phyloP scores from a whole-genome alignment of 257 asterid genomes.

The Plantago ovata region DNA sequence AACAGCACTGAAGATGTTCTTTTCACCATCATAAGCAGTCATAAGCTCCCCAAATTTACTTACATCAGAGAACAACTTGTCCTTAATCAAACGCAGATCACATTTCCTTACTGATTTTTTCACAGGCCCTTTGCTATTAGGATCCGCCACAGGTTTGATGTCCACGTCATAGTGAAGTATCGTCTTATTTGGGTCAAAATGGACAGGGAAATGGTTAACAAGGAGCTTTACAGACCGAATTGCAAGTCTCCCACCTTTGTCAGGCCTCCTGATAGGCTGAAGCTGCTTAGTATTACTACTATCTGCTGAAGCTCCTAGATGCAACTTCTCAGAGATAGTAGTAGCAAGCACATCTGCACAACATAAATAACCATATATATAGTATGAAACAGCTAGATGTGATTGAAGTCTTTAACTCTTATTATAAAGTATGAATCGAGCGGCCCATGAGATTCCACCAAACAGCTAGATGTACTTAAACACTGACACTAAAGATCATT shows the following conservation, averaged over 20 bases:
- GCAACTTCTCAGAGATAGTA: conserved; percentile 23
- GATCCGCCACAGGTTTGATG: conserved; percentile 25
- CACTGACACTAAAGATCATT: neutral
- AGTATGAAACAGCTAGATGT: neutral
- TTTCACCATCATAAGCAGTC: conserved; percentile 63
- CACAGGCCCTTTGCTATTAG: conserved; percentile 21
- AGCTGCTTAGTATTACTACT: conserved; percentile 15
- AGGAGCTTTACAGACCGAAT: conserved; percentile 32
- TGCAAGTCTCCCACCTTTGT: conserved; percentile 39
- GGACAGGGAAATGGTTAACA: conserved; percentile 61
- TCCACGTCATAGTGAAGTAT: conserved; percentile 59
- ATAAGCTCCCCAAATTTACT: conserved; percentile 21
- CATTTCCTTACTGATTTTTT: conserved; percentile 33
- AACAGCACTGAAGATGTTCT: conserved; percentile 55
- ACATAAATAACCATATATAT: neutral
- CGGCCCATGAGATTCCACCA: neutral
- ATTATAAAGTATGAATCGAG: neutral
- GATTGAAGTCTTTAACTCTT: neutral
- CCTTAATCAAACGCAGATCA: conserved; percentile 35
- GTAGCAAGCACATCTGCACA: conserved; percentile 26
- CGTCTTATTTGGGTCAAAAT: conserved; percentile 26
- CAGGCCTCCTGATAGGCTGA: conserved; percentile 56
- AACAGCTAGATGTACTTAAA: neutral
- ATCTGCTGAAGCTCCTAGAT: conserved; percentile 6
- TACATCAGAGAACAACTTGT: conserved; percentile 31